Base-by-base conservation (phyloP, 352 stramenopile genomes). In the Pythium chondricola region DNA sequence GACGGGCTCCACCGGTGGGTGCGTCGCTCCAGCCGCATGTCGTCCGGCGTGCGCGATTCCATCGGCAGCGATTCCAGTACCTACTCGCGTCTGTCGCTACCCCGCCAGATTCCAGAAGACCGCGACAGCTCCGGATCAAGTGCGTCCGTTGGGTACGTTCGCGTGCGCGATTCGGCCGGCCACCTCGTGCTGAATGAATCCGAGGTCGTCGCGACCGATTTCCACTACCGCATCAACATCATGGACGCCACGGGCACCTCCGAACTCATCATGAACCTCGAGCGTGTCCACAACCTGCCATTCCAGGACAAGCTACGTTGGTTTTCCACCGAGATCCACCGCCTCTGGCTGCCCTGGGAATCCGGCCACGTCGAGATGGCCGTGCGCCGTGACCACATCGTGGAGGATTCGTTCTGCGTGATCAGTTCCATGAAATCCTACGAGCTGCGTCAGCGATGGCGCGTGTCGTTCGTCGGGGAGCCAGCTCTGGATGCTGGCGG, bases 321-420 rank as follows among this genome's bases (percentile, higher is more conserved):
- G 74, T 90, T 95, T 47, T 85, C 71, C 24, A 89, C 74, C n/a
- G 74, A 92, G 52, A 87, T 84, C 36, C 72, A 88, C 57, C 74
- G 74, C 0, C 54, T 94, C 8, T 86, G 74, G 77, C 66, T 88
- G n/a, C 78, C 81, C 4, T 92, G 80, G 80, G 81, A 91, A 43
- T 86, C 74, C 2, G 83, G 83, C 27, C 80, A 89, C 55, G 71
- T 80, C 10, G 71, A 88, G 43, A 66, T 94, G 52, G 67, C 78
- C n/a, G 75, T 96, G 10, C 69, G 77, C 37, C 63, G 87, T 20
- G 69, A 88, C 40, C 70, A 91, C 55, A 63, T 96, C 35, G 67
- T 96, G 20, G 75, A 93, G 44, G 87, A 96, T 52, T 95, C 83
- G 20, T 91, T 92, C 50, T 65, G 83, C 27, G 67, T 91, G 29